These are phyloP conservation scores for Nitzschia sp. DNA, from an alignment of 108 stramenopile genomes.

Conservation along the genomic window DNA sequence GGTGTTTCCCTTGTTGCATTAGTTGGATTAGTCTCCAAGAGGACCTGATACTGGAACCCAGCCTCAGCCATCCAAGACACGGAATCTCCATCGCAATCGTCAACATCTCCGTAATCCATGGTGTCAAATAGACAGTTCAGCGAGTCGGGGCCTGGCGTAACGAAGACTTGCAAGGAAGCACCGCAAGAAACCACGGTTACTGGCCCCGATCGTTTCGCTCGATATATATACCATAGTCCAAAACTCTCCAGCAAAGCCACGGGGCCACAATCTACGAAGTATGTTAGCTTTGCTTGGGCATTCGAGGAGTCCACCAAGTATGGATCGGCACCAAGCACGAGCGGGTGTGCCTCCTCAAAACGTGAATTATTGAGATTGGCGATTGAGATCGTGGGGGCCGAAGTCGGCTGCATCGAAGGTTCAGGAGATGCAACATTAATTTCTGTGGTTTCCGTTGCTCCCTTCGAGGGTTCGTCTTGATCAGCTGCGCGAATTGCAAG, in stretches of 20 bases:
- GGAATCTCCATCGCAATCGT: background rate
- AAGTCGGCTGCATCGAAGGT: too few relatives aligned
- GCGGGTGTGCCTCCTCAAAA: constrained; percentile 5
- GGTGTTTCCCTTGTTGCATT: background rate
- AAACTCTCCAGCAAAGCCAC: background rate
- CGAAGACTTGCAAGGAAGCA: background rate
- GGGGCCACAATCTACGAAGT: background rate
- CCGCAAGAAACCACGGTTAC: background rate
- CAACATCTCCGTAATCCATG: background rate
- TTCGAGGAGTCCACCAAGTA: background rate
- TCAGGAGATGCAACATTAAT: too few relatives aligned
- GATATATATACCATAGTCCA: constrained; percentile 1
- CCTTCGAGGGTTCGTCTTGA: too few relatives aligned
- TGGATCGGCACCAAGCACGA: background rate
- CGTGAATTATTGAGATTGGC: background rate
- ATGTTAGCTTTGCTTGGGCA: background rate
- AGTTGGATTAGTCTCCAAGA: background rate
- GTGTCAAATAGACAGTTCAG: too few relatives aligned
- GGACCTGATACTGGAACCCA: background rate
- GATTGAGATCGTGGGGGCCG: too few relatives aligned
- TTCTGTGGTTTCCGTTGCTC: too few relatives aligned
- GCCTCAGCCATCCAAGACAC: background rate
- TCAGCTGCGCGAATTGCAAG: too few relatives aligned
- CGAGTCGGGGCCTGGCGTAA: too few relatives aligned
- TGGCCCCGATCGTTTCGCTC: background rate